phyloP scores from a whole-genome alignment of 1,284 basidiomycete species.

The Rhodotorula glutinis region DNA sequence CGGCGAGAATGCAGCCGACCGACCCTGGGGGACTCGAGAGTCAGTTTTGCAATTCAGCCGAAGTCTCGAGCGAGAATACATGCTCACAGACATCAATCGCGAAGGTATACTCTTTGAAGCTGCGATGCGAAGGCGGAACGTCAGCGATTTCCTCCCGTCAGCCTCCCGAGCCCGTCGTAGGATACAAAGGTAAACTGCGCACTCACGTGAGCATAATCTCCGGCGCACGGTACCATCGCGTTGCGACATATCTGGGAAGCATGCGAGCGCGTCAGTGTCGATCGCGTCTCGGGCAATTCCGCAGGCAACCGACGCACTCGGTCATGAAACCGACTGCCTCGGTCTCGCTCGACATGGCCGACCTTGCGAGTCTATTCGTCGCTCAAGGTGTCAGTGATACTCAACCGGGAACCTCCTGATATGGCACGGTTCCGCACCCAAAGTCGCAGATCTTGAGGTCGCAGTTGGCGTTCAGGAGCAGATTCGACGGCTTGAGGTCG shows the following conservation, averaged over 20 bases:
- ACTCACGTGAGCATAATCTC: conserved; percentile 91
- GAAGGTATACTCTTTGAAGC: conserved; percentile 91
- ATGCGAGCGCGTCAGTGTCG: no score
- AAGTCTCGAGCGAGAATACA: neutral
- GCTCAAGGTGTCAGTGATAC: neutral
- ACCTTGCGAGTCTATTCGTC: conserved; percentile 39
- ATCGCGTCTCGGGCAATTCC: rapidly evolving
- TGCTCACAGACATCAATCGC: conserved; percentile 68
- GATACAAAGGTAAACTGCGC: no score
- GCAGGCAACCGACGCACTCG: conserved; percentile 22
- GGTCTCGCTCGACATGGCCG: conserved; percentile 39
- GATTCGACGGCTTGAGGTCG: conserved; percentile 91
- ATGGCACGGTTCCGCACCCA: neutral
- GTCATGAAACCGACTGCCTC: conserved; percentile 46
- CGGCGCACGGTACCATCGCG: conserved; percentile 88
- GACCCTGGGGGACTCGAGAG: conserved; percentile 60
- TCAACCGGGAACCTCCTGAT: neutral
- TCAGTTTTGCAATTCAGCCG: no score
- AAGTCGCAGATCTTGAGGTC: conserved; percentile 72
- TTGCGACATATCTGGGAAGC: conserved; percentile 42
- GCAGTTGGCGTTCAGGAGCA: conserved; percentile 93
- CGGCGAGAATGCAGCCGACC: conserved; percentile 92
- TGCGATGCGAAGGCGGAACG: conserved; percentile 6
- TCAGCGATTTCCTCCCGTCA: no score
- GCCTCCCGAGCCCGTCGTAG: no score